These are phyloP conservation scores for Neurospora cerealis DNA, from an alignment of 495 filamentous ascomycete species.

Conservation along the genomic window DNA sequence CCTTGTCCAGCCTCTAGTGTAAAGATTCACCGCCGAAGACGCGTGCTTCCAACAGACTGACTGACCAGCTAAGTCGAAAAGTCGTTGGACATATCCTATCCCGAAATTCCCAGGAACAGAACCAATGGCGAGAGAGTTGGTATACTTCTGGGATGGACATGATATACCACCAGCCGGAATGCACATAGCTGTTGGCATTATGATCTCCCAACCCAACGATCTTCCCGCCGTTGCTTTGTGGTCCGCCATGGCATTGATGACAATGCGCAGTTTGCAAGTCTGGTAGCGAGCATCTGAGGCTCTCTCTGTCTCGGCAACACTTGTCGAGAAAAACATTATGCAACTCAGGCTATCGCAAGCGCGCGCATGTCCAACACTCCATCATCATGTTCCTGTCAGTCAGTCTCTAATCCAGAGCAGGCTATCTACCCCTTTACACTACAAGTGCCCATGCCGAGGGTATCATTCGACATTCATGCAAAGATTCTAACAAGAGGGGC, in stretches of 20 bases:
- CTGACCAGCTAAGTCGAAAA: neutral
- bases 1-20: neutral
- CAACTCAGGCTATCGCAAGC: neutral
- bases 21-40: neutral
- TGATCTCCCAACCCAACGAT: neutral
- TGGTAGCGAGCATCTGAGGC: neutral
- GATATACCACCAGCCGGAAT: neutral
- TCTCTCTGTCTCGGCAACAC: neutral
- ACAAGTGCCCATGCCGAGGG: neutral
- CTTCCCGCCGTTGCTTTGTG: neutral
- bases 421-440: neutral
- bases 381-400: neutral
- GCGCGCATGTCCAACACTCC: neutral
- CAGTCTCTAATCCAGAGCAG: neutral
- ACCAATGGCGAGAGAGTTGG: neutral
- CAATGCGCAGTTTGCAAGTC: neutral
- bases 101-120: neutral
- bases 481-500: neutral
- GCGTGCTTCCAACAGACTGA: neutral
- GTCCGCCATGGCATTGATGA: neutral
- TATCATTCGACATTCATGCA: neutral
- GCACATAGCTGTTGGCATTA: neutral
- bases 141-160: neutral
- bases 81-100: neutral
- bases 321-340: neutral